These are phyloP conservation scores for Didymellaceae sp. DNA, from an alignment of 2,329 filamentous ascomycete genomes.

Conservation along the genomic window DNA sequence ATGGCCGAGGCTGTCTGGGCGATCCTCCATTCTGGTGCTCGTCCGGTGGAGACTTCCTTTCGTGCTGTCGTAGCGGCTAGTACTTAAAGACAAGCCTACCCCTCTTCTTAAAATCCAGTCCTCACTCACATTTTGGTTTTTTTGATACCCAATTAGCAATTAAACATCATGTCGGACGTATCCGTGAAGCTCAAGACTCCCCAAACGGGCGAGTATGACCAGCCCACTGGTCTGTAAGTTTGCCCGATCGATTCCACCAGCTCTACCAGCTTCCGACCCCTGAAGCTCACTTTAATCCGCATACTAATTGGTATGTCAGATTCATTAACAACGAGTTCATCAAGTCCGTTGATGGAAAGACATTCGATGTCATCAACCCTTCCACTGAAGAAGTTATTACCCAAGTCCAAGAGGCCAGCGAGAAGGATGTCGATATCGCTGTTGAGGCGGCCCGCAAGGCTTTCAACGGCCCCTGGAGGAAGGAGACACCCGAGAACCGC, in stretches of 20 bases:
- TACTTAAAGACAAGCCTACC: conserved; percentile 42
- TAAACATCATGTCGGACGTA: conserved; percentile 51
- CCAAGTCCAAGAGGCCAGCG: conserved; percentile 82
- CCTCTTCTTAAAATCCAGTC: conserved; percentile 26
- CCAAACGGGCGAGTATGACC: conserved; percentile 63
- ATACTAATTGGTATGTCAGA: conserved; percentile 51
- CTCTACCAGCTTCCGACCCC: background rate
- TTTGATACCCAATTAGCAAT: conserved; percentile 35
- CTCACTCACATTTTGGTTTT: conserved; percentile 22
- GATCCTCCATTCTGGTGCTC: conserved; percentile 20
- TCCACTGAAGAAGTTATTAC: conserved; percentile 82
- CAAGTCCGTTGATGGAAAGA: conserved; percentile 82
- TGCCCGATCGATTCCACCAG: no score
- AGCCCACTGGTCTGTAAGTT: conserved; percentile 62
- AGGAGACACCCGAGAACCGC: conserved; percentile 73
- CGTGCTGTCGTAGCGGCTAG: conserved; percentile 33
- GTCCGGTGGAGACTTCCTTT: conserved; percentile 30
- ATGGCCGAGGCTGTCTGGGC: conserved; percentile 41
- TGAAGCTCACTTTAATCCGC: conserved; percentile 5
- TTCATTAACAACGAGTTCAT: conserved; percentile 96
- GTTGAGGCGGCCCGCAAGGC: conserved; percentile 86
- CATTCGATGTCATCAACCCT: conserved; percentile 92
- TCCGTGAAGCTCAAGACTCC: conserved; percentile 72
- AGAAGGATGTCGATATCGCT: conserved; percentile 83
- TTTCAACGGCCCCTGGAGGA: conserved; percentile 75